Conservation (phyloP, 495 filamentous ascomycete species). For the Hypoxylon cercidicola region DNA sequence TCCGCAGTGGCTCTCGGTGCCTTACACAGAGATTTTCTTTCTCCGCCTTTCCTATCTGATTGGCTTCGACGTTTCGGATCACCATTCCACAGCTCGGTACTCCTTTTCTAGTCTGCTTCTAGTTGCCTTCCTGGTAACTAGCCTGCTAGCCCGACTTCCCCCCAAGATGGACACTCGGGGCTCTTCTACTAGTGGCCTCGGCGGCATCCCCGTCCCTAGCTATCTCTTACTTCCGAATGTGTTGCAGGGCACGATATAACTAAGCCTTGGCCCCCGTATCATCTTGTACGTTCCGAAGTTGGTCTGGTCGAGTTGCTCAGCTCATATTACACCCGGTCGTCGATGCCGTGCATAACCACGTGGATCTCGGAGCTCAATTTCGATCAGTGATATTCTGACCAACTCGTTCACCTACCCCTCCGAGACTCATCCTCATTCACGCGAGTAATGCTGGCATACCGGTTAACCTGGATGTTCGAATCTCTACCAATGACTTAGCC, state of each 20-base stretch:
- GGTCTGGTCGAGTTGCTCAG: constrained; percentile 1
- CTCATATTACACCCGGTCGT: constrained; percentile 26
- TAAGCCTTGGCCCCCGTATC: not conserved
- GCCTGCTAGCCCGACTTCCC: constrained; percentile 1
- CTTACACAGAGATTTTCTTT: constrained; percentile 18
- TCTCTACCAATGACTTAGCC: constrained; percentile 18
- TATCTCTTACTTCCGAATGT: constrained; percentile 8
- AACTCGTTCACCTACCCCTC: constrained; percentile 12
- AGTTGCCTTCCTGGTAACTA: constrained; percentile 5
- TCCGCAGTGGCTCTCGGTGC: constrained; percentile 10
- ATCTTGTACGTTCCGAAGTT: constrained; percentile 4
- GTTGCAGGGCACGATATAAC: constrained; percentile 7
- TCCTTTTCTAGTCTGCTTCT: constrained; percentile 17
- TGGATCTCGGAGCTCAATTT: constrained; percentile 21
- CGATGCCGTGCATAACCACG: constrained; percentile 15
- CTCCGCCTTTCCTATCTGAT: constrained; percentile 19
- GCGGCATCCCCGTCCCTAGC: constrained; percentile 28
- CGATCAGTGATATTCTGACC: constrained; percentile 20
- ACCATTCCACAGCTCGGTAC: constrained; percentile 14
- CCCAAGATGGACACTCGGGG: constrained; percentile 2
- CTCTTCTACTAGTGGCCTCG: constrained; percentile 12
- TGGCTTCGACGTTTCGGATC: constrained; percentile 15
- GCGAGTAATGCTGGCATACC: constrained; percentile 9
- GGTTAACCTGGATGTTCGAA: constrained; percentile 1
- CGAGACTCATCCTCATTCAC: not conserved